Percentiles rank a stretch among this genome's conserved stretches.
Evolutionary conservation across 495 filamentous ascomycete genomes (phyloP).

Genomic region (Aspergillus incahuasiensis): DNA sequence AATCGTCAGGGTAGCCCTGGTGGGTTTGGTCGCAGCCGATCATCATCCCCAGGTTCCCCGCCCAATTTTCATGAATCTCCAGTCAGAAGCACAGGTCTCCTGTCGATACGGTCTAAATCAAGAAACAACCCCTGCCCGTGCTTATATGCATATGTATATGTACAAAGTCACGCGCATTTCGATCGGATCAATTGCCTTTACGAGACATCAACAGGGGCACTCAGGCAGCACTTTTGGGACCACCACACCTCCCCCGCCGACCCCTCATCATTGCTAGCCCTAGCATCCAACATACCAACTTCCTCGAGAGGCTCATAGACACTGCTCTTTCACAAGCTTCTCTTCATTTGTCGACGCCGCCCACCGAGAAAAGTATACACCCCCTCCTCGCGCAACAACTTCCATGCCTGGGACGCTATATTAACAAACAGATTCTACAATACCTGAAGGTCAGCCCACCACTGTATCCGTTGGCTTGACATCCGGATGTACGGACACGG

Average conservation of each 20-base stretch:
- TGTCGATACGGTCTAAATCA: background rate
- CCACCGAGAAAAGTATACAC: conserved; percentile 55
- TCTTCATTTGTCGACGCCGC: conserved; percentile 35
- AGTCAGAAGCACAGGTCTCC: background rate
- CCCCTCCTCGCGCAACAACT: conserved; percentile 33
- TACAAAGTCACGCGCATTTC: background rate
- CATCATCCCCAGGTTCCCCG: conserved; percentile 1
- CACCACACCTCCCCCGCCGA: conserved; percentile 50
- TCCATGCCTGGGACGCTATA: conserved; percentile 13
- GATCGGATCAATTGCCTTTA: background rate
- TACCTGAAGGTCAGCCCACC: conserved; percentile 11
- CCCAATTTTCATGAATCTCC: background rate
- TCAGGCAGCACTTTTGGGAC: conserved; percentile 31
- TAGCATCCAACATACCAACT: conserved; percentile 18
- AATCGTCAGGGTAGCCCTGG: background rate
- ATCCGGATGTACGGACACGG: conserved; percentile 44
- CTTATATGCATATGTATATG: background rate
- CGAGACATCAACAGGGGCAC: background rate
- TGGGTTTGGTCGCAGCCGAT: background rate
- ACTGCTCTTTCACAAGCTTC: conserved; percentile 32
- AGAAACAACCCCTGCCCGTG: background rate
- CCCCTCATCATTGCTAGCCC: conserved; percentile 38
- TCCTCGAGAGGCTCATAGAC: conserved; percentile 49
- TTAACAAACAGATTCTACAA: conserved; percentile 6
- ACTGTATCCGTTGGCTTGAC: conserved; percentile 29